Percentiles rank a stretch among this genome's conserved stretches.
Evolutionary conservation across 1,284 basidiomycete genomes (phyloP).

Genomic region (Fomitopsis betulina): DNA sequence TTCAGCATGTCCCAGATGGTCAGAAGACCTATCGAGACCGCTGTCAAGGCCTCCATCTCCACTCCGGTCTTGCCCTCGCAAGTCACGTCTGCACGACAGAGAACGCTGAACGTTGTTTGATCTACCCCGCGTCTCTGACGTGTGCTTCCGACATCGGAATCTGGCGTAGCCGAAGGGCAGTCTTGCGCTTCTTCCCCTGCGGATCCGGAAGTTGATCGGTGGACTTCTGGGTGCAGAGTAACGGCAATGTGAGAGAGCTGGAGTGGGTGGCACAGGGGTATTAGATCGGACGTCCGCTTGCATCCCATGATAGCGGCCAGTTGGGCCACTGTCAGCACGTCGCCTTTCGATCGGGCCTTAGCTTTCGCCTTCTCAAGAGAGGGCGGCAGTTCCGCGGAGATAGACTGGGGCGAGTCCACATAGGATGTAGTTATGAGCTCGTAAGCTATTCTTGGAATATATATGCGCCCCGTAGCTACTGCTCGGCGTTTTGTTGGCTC

Average conservation of each 20-base stretch:
- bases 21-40: conserved; percentile 72
- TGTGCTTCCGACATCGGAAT: conserved; percentile 18
- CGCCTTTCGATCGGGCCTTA: conserved; percentile 64
- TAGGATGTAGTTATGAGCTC: conserved; percentile 48
- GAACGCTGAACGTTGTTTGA: conserved; percentile 42
- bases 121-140: conserved; percentile 4
- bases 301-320: conserved; percentile 85
- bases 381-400: background rate
- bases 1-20: conserved; percentile 95
- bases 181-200: background rate
- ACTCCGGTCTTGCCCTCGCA: conserved; percentile 84
- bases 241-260: conserved; percentile 68
- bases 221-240: conserved; percentile 42
- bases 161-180: background rate
- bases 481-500: conserved; percentile 61
- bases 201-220: conserved; percentile 9
- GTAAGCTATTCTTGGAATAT: conserved; percentile 62
- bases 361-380: conserved; percentile 32
- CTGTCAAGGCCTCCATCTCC: conserved; percentile 92
- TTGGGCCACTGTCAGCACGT: conserved; percentile 76
- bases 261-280: conserved; percentile 84
- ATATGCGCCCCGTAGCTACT: conserved; percentile 76
- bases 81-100: conserved; percentile 63
- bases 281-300: conserved; percentile 78
- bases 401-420: conserved; percentile 4